These are phyloP conservation scores for Eucalyptus curtisii DNA, from an alignment of 345 rosid genomes.

Conservation along the genomic window DNA sequence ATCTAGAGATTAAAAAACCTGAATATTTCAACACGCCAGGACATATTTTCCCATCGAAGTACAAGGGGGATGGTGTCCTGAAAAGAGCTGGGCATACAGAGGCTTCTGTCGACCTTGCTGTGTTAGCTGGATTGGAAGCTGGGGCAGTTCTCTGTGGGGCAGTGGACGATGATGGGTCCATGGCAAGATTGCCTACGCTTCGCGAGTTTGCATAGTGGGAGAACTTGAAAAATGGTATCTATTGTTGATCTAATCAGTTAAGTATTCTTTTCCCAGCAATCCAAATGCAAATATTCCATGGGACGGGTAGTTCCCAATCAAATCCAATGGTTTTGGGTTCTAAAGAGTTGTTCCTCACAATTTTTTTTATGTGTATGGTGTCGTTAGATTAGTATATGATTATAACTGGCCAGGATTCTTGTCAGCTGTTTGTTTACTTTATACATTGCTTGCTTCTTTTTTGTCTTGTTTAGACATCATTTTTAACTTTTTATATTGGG, in stretches of 20 bases:
- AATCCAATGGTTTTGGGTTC: background rate
- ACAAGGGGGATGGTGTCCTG: background rate
- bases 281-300: background rate
- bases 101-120: conserved; percentile 50
- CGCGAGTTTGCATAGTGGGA: conserved; percentile 53
- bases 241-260: conserved; percentile 41
- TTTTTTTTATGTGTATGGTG: background rate
- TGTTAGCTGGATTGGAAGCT: conserved; percentile 72
- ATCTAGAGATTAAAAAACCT: background rate
- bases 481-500: background rate
- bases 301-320: background rate
- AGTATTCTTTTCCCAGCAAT: background rate
- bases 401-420: background rate
- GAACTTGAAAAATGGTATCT: conserved; percentile 50
- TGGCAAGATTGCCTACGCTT: conserved; percentile 23
- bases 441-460: background rate
- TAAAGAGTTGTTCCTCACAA: background rate
- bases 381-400: background rate
- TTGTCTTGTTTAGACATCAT: background rate
- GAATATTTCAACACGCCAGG: background rate
- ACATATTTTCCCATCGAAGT: background rate
- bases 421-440: background rate
- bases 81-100: background rate
- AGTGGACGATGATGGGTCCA: conserved; percentile 89
- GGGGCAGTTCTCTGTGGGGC: conserved; percentile 63